A percentile compares a stretch with the other conserved stretches of the same genome.
Evolutionary conservation across 2,329 filamentous ascomycete species (phyloP).

Genomic region (Penicillium sp.): DNA sequence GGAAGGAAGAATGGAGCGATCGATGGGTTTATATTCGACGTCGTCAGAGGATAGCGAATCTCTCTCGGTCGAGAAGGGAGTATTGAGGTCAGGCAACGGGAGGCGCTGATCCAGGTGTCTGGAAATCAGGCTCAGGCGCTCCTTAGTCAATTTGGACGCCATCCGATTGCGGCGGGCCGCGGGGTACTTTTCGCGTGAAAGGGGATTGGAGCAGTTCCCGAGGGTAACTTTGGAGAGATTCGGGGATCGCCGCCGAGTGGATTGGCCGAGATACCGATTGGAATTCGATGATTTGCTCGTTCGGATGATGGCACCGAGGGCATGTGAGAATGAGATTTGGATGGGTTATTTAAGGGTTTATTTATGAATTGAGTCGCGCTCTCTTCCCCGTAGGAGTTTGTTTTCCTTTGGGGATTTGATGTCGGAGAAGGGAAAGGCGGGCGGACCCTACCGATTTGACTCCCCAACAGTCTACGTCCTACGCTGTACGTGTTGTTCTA

Average conservation of each 20-base stretch:
- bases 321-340: neutral
- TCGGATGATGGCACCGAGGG: conserved; percentile 3
- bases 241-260: conserved; percentile 22
- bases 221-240: conserved; percentile 15
- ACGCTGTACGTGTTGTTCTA: conserved; percentile 14
- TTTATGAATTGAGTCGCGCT: conserved; percentile 6
- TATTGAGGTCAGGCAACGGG: conserved; percentile 52
- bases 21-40: conserved; percentile 42
- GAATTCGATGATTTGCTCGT: conserved; percentile 9
- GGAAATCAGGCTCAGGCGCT: conserved; percentile 52
- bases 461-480: neutral
- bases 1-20: conserved; percentile 24
- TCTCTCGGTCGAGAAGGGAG: conserved; percentile 55
- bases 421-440: conserved; percentile 8
- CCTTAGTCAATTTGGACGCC: conserved; percentile 42
- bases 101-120: conserved; percentile 51
- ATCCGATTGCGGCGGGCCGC: conserved; percentile 34
- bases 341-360: neutral
- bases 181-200: conserved; percentile 16
- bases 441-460: conserved; percentile 14
- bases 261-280: conserved; percentile 1
- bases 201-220: conserved; percentile 15
- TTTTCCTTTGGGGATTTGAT: neutral
- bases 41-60: conserved; percentile 46
- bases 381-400: neutral